Percentiles rank a stretch among this genome's conserved stretches.
Evolutionary conservation across 1,139 yeast species (phyloP).

Genomic region (Taphrina communis): DNA sequence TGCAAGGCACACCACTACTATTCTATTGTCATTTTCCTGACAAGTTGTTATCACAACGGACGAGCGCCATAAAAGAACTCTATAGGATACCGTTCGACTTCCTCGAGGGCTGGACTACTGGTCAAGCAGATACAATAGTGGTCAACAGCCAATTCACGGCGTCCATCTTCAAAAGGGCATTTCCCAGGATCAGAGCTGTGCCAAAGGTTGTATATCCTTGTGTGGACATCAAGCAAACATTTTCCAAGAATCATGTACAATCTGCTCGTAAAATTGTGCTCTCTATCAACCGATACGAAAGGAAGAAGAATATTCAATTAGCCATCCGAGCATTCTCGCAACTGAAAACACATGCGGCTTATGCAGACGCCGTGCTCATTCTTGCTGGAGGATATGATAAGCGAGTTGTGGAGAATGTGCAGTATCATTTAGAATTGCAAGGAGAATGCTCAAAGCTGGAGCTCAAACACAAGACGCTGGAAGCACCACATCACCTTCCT

Average conservation of each 20-base stretch:
- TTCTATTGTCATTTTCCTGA: constrained; percentile 98
- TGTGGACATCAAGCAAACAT: constrained; percentile 58
- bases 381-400: constrained; percentile 78
- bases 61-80: constrained; percentile 62
- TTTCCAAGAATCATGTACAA: constrained; percentile 21
- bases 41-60: constrained; percentile 67
- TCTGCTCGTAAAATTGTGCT: constrained; percentile 58
- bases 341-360: constrained; percentile 49
- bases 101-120: constrained; percentile 80
- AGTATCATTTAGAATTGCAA: constrained; percentile 68
- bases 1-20: constrained; percentile 59
- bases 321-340: constrained; percentile 71
- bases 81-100: constrained; percentile 83
- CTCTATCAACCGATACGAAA: constrained; percentile 86
- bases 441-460: constrained; percentile 57
- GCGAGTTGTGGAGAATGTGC: constrained; percentile 75
- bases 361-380: constrained; percentile 42
- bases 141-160: constrained; percentile 89
- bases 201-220: constrained; percentile 91
- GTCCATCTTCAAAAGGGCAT: constrained; percentile 68
- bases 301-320: constrained; percentile 78
- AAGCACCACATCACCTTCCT: constrained; percentile 42
- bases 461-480: constrained; percentile 59
- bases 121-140: constrained; percentile 74
- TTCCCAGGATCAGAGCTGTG: constrained; percentile 56